Evolutionary conservation across 140 eudicot genomes (phyloP).

Genomic region (Senecio squalidus): DNA sequence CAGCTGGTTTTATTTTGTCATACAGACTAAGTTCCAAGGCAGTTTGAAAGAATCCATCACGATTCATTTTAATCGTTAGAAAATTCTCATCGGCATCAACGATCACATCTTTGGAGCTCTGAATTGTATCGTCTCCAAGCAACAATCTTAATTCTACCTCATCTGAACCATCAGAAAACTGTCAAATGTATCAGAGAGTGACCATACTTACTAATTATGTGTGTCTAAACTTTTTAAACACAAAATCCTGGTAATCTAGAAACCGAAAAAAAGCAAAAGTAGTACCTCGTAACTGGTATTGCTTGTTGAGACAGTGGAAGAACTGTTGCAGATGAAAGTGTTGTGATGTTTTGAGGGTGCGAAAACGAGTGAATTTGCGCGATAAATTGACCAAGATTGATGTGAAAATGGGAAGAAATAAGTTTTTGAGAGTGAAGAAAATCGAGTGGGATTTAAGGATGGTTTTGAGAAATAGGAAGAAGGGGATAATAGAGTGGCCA

Average conservation of each 20-base stretch:
- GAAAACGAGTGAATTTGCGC: slow-evolving; percentile 13
- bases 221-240: neutral
- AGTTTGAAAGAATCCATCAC: slow-evolving; percentile 48
- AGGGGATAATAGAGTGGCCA: slow-evolving; percentile 12
- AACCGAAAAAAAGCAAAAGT: no score
- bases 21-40: slow-evolving; percentile 75
- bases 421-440: slow-evolving; percentile 25
- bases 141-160: slow-evolving; percentile 83
- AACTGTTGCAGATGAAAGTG: slow-evolving; percentile 38
- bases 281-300: slow-evolving; percentile 70
- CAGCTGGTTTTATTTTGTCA: slow-evolving; percentile 88
- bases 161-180: slow-evolving; percentile 84
- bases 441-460: slow-evolving; percentile 2
- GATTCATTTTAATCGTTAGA: slow-evolving; percentile 41
- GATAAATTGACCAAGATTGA: slow-evolving; percentile 24
- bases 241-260: neutral
- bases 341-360: slow-evolving; percentile 22
- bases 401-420: slow-evolving; percentile 1
- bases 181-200: slow-evolving; percentile 36
- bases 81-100: slow-evolving; percentile 74
- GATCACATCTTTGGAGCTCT: slow-evolving; percentile 51
- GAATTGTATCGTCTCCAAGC: slow-evolving; percentile 42
- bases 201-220: no score
- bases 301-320: slow-evolving; percentile 43
- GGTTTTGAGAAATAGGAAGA: slow-evolving; percentile 28